A percentile compares a stretch with the other conserved stretches of the same genome.
These are phyloP conservation scores for Sporothrix brunneoviolacea DNA, from an alignment of 2,329 filamentous ascomycete genomes.

Conservation along the genomic window DNA sequence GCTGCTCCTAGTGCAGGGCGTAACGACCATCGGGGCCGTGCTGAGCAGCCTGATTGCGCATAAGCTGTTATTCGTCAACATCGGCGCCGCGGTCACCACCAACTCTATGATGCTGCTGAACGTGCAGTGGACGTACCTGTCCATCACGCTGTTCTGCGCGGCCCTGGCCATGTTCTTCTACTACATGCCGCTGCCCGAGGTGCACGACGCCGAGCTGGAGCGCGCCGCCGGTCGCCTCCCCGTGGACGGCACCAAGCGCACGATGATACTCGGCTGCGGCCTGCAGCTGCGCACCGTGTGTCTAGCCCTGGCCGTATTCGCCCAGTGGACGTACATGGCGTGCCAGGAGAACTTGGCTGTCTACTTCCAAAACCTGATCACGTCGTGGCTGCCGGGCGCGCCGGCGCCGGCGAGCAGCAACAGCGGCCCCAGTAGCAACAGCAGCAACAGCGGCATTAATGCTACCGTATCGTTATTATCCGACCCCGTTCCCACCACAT, in stretches of 20 bases:
- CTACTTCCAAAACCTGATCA: conserved; percentile 50
- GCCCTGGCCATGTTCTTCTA: conserved; percentile 62
- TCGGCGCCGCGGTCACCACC: conserved; percentile 32
- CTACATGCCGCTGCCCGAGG: conserved; percentile 60
- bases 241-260: too few species aligned
- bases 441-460: too few species aligned
- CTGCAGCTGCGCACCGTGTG: conserved; percentile 48
- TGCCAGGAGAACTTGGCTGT: conserved; percentile 61
- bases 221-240: too few species aligned
- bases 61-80: conserved; percentile 63
- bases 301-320: conserved; percentile 63
- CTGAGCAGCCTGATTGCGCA: conserved; percentile 66
- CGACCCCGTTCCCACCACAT: too few species aligned
- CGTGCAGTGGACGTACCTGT: conserved; percentile 82
- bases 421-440: too few species aligned
- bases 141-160: conserved; percentile 68
- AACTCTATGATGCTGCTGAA: conserved; percentile 62
- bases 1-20: conserved; percentile 66
- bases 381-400: conserved; percentile 36
- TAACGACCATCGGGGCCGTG: conserved; percentile 68
- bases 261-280: too few species aligned
- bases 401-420: too few species aligned
- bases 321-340: conserved; percentile 74
- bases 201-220: conserved; percentile 51
- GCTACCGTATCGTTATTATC: too few species aligned